phyloP scores from a whole-genome alignment of 2,329 filamentous ascomycete species.

The Sporothrix pseudoabietina region DNA sequence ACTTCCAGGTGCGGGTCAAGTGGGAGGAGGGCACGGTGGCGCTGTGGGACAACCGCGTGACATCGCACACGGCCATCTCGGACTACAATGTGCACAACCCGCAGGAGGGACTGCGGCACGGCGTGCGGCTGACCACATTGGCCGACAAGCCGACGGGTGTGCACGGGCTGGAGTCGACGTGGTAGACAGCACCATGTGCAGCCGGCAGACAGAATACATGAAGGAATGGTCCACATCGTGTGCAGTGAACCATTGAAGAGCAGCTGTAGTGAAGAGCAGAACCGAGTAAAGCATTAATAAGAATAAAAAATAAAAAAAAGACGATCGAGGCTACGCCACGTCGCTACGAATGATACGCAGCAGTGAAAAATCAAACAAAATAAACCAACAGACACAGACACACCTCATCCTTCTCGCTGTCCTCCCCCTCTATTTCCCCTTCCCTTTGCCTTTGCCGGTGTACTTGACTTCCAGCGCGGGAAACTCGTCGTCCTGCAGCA shows the following conservation, averaged over 20 bases:
- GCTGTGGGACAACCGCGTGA: slow-evolving; percentile 68
- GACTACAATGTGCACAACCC: slow-evolving; percentile 48
- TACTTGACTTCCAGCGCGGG: slow-evolving; percentile 40
- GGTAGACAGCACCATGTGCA: slow-evolving; percentile 36
- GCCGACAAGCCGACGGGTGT: slow-evolving; percentile 46
- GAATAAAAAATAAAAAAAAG: no score
- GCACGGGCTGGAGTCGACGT: slow-evolving; percentile 44
- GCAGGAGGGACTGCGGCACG: slow-evolving; percentile 47
- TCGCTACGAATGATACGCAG: slow-evolving; percentile 3
- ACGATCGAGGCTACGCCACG: slow-evolving; percentile 11
- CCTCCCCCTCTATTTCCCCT: slow-evolving; percentile 1
- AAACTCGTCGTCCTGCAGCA: slow-evolving; percentile 39
- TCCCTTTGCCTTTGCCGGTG: slow-evolving; percentile 46
- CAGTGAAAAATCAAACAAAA: neutral
- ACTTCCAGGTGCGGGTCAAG: slow-evolving; percentile 68
- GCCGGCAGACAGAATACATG: neutral
- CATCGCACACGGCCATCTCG: slow-evolving; percentile 49
- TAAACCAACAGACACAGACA: neutral
- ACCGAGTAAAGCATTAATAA: neutral
- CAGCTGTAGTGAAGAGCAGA: neutral
- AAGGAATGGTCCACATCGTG: neutral
- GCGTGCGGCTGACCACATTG: slow-evolving; percentile 47
- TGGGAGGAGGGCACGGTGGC: slow-evolving; percentile 68
- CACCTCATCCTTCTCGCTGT: neutral
- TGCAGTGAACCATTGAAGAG: neutral